These are phyloP conservation scores for Vishniacozyma victoriae DNA, from an alignment of 768 basidiomycete genomes.

Conservation along the genomic window DNA sequence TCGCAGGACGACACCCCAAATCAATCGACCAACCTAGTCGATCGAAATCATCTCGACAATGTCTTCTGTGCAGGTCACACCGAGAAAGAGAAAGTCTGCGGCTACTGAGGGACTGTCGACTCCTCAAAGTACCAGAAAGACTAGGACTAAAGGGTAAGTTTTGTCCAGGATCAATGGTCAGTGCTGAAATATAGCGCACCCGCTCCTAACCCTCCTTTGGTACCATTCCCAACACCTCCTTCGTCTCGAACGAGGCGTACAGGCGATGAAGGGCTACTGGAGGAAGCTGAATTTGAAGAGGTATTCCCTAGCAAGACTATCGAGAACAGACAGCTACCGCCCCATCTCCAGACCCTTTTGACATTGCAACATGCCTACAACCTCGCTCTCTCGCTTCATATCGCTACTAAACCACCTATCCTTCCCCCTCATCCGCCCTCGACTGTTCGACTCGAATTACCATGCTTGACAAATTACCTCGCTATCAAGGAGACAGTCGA, in stretches of 20 bases:
- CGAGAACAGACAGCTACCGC: conserved; percentile 20
- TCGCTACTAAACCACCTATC: conserved; percentile 44
- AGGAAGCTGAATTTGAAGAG: background rate
- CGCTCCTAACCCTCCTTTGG: conserved; percentile 40
- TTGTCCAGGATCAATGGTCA: background rate
- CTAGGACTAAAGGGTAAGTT: conserved; percentile 23
- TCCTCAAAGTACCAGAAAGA: conserved; percentile 4
- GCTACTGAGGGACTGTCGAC: conserved; percentile 1
- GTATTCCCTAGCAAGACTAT: background rate
- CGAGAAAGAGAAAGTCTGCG: conserved; percentile 26
- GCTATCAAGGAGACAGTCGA: conserved; percentile 40
- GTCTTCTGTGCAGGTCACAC: conserved; percentile 12
- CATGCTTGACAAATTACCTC: conserved; percentile 38
- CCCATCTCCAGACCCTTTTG: conserved; percentile 40
- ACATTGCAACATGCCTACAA: conserved; percentile 41
- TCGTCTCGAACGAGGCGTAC: conserved; percentile 14
- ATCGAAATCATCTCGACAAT: conserved; percentile 5
- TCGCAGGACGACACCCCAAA: background rate
- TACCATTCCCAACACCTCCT: conserved; percentile 43
- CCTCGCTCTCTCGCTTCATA: conserved; percentile 39
- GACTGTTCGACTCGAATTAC: conserved; percentile 24
- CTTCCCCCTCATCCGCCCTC: conserved; percentile 37
- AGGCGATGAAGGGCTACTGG: background rate
- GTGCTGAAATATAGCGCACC: conserved; percentile 17
- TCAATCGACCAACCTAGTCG: background rate